Evolutionary conservation across 495 filamentous ascomycete species (phyloP), one percentile per base, ranked within the genome.

Genomic region (Cercophora scortea): DNA sequence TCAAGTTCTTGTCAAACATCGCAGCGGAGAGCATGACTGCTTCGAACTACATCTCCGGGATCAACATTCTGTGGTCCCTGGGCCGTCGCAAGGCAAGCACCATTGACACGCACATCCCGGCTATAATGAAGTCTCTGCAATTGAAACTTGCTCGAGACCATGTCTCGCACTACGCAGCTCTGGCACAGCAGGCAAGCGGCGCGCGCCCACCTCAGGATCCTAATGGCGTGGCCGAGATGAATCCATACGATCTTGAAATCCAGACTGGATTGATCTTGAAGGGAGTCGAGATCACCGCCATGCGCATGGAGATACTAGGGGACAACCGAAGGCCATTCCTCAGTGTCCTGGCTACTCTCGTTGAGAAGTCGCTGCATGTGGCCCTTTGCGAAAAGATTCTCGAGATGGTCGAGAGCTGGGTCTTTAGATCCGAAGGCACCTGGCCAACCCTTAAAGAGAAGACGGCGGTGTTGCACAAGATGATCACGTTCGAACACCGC

Each of bases 361-460:
- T 99, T 12, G 94, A 99, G 68, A 91, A 93, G 55, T 97, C 94
- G 2, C 75, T 84, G 61, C 92, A 89, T 60, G 84, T 82, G 48
- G 76, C 79, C 32, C 77, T 99, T 8, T 97, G 94, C 67, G 82
- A 84, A 57, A 95, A 94, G 71, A 89, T 99, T 42, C 71, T 99
- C 8, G 81, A 86, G 19, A 92, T 97, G 79, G 91, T 96, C n/a
- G 90, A 95, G 61, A 74, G 73, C 5, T 99, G 94, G 94, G 86
- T 97, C 11, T 97, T 99, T 77, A 79, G 88, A 49, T 90, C 89
- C 2, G 88, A 86, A 33, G 91, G 95, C 52, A 87, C 88, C 5
- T 95, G 91, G 80, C 94, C 94, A 3, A 96, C 92, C 0, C 72
- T 97, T 5, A 99, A 99, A 64, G 94, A 99, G 69, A 97, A 97